phyloP scores from a whole-genome alignment of 805 yeast genomes.

The Yarrowia hollandica region DNA sequence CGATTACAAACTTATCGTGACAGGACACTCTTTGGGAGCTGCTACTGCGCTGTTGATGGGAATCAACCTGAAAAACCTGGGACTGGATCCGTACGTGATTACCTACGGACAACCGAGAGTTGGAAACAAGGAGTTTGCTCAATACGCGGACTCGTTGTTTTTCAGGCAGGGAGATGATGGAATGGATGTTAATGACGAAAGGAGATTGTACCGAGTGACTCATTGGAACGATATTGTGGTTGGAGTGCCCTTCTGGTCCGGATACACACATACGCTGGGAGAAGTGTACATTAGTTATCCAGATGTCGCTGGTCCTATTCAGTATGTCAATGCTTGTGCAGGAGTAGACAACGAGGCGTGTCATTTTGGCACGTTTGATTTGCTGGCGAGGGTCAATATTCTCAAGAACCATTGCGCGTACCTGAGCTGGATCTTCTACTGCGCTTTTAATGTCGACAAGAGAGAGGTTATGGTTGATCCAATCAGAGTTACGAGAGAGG shows the following conservation, averaged over 20 bases:
- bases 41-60: constrained; percentile 65
- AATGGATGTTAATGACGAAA: background rate
- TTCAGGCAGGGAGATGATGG: constrained; percentile 4
- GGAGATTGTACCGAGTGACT: constrained; percentile 2
- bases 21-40: constrained; percentile 79
- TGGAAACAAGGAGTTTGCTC: constrained; percentile 47
- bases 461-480: background rate
- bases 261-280: constrained; percentile 5
- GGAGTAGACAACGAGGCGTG: background rate
- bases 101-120: constrained; percentile 65
- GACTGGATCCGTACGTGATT: constrained; percentile 54
- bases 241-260: constrained; percentile 4
- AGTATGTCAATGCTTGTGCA: background rate
- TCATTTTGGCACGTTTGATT: background rate
- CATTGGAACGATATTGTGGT: constrained; percentile 19
- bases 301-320: background rate
- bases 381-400: constrained; percentile 1
- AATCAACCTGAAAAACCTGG: constrained; percentile 54
- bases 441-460: constrained; percentile 13
- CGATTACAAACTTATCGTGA: constrained; percentile 51
- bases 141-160: background rate
- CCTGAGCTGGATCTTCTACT: constrained; percentile 17
- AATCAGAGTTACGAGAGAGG: no score
- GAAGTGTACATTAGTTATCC: constrained; percentile 1
- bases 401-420: constrained; percentile 19